Percentiles rank a stretch among this genome's conserved stretches.
These are phyloP conservation scores for Suillus luteus DNA, from an alignment of 768 basidiomycete genomes.

Conservation along the genomic window DNA sequence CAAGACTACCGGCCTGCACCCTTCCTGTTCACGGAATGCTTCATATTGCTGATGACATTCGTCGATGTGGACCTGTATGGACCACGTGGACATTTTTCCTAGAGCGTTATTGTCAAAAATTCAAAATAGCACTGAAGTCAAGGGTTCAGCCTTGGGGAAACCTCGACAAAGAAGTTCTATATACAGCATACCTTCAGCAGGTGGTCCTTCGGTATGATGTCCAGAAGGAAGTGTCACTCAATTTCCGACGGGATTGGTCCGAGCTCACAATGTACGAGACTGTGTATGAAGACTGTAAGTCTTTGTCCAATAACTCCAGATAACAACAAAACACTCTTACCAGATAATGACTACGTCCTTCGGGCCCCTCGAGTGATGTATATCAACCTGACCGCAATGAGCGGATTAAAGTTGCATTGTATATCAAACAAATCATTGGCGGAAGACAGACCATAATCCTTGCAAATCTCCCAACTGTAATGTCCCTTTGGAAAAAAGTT, in stretches of 20 bases:
- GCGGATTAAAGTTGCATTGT: background rate
- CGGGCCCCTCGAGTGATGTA: slow-evolving; percentile 13
- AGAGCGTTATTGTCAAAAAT: slow-evolving; percentile 24
- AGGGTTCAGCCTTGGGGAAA: slow-evolving; percentile 19
- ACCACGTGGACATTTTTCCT: slow-evolving; percentile 24
- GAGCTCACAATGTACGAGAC: slow-evolving; percentile 12
- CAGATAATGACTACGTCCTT: slow-evolving; percentile 14
- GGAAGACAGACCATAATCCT: background rate
- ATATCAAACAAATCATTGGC: slow-evolving; percentile 3
- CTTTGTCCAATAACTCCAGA: background rate
- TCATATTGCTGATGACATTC: slow-evolving; percentile 23
- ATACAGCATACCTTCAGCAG: slow-evolving; percentile 13
- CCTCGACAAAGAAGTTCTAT: slow-evolving; percentile 14
- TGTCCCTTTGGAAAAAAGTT: slow-evolving; percentile 29
- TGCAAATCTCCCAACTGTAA: slow-evolving; percentile 1
- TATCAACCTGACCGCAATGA: slow-evolving; percentile 1
- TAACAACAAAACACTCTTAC: background rate
- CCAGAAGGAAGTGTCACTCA: slow-evolving; percentile 11
- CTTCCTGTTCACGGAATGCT: slow-evolving; percentile 24
- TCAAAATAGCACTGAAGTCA: slow-evolving; percentile 15
- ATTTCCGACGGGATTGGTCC: slow-evolving; percentile 2
- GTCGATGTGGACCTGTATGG: slow-evolving; percentile 22
- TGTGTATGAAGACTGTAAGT: slow-evolving; percentile 14
- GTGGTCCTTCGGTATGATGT: slow-evolving; percentile 12
- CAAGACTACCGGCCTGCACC: slow-evolving; percentile 20